phyloP scores from a whole-genome alignment of 495 filamentous ascomycete genomes.

The Penicillium psychrofluorescens region DNA sequence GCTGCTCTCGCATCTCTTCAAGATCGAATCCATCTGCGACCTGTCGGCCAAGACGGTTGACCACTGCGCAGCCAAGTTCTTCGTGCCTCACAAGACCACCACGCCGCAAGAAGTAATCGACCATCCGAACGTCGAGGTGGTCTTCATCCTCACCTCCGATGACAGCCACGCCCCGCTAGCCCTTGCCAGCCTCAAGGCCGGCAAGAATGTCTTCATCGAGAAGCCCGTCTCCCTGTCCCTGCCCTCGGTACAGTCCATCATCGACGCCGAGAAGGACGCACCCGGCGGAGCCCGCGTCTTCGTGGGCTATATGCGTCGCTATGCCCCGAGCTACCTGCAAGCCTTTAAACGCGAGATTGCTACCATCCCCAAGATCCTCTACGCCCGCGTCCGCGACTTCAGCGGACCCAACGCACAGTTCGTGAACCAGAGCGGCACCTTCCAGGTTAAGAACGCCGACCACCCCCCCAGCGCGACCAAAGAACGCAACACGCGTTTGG shows the following conservation, averaged over 20 bases:
- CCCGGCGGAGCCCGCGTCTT: constrained; percentile 28
- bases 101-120: constrained; percentile 19
- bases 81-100: constrained; percentile 13
- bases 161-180: constrained; percentile 32
- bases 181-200: constrained; percentile 26
- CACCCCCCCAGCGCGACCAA: constrained; percentile 12
- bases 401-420: constrained; percentile 39
- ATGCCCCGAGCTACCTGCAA: constrained; percentile 34
- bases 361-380: constrained; percentile 27
- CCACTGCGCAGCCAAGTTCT: constrained; percentile 21
- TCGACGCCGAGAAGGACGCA: constrained; percentile 27
- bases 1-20: constrained; percentile 29
- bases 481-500: constrained; percentile 11
- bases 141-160: constrained; percentile 35
- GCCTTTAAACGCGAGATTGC: constrained; percentile 34
- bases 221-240: constrained; percentile 40
- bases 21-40: constrained; percentile 33
- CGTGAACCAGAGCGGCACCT: constrained; percentile 42
- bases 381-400: constrained; percentile 41
- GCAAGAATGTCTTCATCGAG: constrained; percentile 41
- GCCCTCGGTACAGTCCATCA: constrained; percentile 20
- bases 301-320: constrained; percentile 47
- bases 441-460: constrained; percentile 26
- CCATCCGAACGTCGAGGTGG: constrained; percentile 32
- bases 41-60: constrained; percentile 22